These are phyloP conservation scores for Petrea volubilis DNA, from an alignment of 257 asterid genomes.

Conservation along the genomic window DNA sequence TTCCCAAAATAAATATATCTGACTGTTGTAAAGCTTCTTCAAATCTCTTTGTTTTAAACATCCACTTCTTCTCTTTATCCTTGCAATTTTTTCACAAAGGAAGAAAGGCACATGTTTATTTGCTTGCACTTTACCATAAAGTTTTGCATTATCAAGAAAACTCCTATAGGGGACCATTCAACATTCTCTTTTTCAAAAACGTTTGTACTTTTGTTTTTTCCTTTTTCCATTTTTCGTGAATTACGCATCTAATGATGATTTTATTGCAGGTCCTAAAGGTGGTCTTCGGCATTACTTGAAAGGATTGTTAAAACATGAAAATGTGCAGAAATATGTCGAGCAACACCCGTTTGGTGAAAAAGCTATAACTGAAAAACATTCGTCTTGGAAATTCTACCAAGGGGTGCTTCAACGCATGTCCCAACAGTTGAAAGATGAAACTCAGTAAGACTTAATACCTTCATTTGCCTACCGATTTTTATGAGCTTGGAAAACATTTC, in stretches of 20 bases:
- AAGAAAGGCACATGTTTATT: no score
- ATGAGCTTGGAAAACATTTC: not conserved
- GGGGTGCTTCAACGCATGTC: slow-evolving; percentile 37
- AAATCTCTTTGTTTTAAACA: not conserved
- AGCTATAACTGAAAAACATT: slow-evolving; percentile 46
- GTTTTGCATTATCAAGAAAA: no score
- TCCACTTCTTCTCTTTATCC: not conserved
- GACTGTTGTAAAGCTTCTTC: not conserved
- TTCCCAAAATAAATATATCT: slow-evolving; percentile 1
- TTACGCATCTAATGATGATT: not conserved
- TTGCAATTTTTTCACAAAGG: not conserved
- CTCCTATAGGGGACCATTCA: no score
- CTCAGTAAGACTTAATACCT: not conserved
- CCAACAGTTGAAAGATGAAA: not conserved
- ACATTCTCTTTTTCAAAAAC: no score
- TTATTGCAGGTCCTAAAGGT: slow-evolving; percentile 69
- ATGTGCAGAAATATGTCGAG: slow-evolving; percentile 59
- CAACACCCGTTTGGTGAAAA: slow-evolving; percentile 83
- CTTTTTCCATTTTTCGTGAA: no score
- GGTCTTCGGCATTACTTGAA: slow-evolving; percentile 72
- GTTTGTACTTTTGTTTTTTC: no score
- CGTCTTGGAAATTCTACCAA: slow-evolving; percentile 61
- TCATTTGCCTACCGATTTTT: not conserved
- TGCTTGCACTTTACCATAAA: no score
- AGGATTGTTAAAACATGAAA: slow-evolving; percentile 46